These are phyloP conservation scores for Dianthus caryophyllus DNA, from an alignment of 148 eudicot genomes.

Conservation along the genomic window DNA sequence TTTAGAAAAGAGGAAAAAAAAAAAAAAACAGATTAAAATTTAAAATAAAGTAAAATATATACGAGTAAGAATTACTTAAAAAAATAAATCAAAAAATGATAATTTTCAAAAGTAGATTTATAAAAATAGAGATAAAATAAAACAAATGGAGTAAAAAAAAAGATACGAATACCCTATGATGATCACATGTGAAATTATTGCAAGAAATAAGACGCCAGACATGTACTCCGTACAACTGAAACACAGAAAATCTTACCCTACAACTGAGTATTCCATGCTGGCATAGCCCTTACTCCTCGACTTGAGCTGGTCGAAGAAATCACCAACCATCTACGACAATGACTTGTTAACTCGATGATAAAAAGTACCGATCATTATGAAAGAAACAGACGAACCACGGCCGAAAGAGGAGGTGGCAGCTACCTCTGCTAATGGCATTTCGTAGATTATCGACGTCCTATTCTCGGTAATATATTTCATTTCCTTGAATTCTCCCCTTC, in stretches of 20 bases:
- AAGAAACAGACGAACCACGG: slow-evolving; percentile 5
- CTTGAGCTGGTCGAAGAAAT: slow-evolving; percentile 96
- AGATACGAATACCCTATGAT: too few species aligned
- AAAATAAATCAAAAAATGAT: too few species aligned
- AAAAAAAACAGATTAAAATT: too few species aligned
- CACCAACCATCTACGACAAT: slow-evolving; percentile 88
- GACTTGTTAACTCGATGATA: neutral
- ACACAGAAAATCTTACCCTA: slow-evolving; percentile 46
- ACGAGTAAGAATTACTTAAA: too few species aligned
- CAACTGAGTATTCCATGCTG: slow-evolving; percentile 92
- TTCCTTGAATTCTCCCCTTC: slow-evolving; percentile 94
- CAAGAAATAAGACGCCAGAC: neutral
- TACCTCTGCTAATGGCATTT: slow-evolving; percentile 94
- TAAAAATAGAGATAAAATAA: too few species aligned
- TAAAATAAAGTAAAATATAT: too few species aligned
- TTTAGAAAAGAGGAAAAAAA: too few species aligned
- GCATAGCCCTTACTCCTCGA: slow-evolving; percentile 98
- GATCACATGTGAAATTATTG: neutral
- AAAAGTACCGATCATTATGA: neutral
- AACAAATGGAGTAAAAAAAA: too few species aligned
- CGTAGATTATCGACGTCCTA: slow-evolving; percentile 73
- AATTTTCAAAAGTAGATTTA: too few species aligned
- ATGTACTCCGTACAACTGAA: neutral
- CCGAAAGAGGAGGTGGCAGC: slow-evolving; percentile 7
- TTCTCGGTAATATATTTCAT: slow-evolving; percentile 83